Evolutionary conservation across 2,329 filamentous ascomycete genomes (phyloP).

Genomic region (Pseudogymnoascus sp.): DNA sequence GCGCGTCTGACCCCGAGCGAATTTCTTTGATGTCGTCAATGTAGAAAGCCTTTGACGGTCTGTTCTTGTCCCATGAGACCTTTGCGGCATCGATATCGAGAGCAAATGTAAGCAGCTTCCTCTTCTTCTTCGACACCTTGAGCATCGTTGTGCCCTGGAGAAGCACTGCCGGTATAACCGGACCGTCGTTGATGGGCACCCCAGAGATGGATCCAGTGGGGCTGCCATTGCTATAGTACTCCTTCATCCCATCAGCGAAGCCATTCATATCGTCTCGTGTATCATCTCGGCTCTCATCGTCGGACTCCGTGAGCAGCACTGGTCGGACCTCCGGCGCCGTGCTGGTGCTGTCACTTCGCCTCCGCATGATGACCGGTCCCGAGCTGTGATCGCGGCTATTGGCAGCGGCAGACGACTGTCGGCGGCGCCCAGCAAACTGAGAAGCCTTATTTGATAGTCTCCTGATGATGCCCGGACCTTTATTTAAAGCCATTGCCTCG

Average conservation of each 20-base stretch:
- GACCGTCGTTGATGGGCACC: slow-evolving; percentile 45
- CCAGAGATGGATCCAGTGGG: slow-evolving; percentile 42
- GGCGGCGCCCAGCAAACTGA: slow-evolving; percentile 59
- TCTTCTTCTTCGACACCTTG: slow-evolving; percentile 82
- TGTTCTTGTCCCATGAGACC: slow-evolving; percentile 77
- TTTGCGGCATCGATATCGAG: slow-evolving; percentile 80
- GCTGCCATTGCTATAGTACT: slow-evolving; percentile 41
- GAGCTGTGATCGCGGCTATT: slow-evolving; percentile 80
- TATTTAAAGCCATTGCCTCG: slow-evolving; percentile 50
- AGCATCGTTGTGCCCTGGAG: slow-evolving; percentile 70
- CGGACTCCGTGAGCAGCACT: slow-evolving; percentile 45
- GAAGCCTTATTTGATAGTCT: slow-evolving; percentile 76
- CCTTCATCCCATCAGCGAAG: slow-evolving; percentile 38
- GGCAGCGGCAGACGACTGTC: slow-evolving; percentile 70
- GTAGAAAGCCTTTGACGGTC: slow-evolving; percentile 78
- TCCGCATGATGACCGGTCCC: slow-evolving; percentile 79
- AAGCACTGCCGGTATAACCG: slow-evolving; percentile 69
- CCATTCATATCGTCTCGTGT: slow-evolving; percentile 40
- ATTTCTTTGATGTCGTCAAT: slow-evolving; percentile 95
- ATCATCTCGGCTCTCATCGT: slow-evolving; percentile 51
- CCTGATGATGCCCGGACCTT: slow-evolving; percentile 67
- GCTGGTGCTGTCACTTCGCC: slow-evolving; percentile 83
- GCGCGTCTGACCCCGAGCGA: slow-evolving; percentile 72
- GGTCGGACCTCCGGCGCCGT: slow-evolving; percentile 47
- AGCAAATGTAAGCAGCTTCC: slow-evolving; percentile 62